These are phyloP conservation scores for Spiromastix sp. DNA, from an alignment of 2,329 filamentous ascomycete species.

Conservation along the genomic window DNA sequence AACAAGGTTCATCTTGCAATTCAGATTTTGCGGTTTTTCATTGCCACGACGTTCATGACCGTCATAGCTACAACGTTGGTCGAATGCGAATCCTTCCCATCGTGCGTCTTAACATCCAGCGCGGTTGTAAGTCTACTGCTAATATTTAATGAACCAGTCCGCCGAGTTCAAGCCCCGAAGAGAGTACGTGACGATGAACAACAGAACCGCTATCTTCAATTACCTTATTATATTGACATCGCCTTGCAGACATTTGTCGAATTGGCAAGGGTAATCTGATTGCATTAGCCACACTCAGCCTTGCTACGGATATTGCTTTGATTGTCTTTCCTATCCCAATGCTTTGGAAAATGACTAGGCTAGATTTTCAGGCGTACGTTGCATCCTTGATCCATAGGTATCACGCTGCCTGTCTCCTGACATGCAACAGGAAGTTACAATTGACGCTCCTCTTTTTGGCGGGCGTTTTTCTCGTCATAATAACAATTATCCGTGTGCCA, in stretches of 20 bases:
- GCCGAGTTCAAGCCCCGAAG: no score
- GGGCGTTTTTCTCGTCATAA: slow-evolving; percentile 9
- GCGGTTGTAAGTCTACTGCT: no score
- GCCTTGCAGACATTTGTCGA: slow-evolving; percentile 9
- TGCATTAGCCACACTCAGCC: slow-evolving; percentile 10
- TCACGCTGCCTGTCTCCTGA: background rate
- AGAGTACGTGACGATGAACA: no score
- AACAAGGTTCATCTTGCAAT: slow-evolving; percentile 10
- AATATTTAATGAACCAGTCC: no score
- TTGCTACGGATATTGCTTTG: slow-evolving; percentile 11
- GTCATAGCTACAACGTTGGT: slow-evolving; percentile 10
- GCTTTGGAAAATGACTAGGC: slow-evolving; percentile 11
- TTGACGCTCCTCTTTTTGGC: slow-evolving; percentile 11
- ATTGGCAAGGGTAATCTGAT: slow-evolving; percentile 10
- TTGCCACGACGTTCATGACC: slow-evolving; percentile 8
- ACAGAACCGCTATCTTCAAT: no score
- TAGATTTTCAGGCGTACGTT: slow-evolving; percentile 10
- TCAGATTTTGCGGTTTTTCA: slow-evolving; percentile 8
- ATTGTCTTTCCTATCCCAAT: slow-evolving; percentile 13
- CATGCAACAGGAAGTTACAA: slow-evolving; percentile 9
- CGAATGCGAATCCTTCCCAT: slow-evolving; percentile 10
- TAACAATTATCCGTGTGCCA: slow-evolving; percentile 12
- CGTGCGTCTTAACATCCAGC: no score
- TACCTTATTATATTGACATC: no score
- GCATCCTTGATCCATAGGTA: background rate